Evolutionary conservation across 495 filamentous ascomycete species (phyloP).

Genomic region (Neurospora sp.): DNA sequence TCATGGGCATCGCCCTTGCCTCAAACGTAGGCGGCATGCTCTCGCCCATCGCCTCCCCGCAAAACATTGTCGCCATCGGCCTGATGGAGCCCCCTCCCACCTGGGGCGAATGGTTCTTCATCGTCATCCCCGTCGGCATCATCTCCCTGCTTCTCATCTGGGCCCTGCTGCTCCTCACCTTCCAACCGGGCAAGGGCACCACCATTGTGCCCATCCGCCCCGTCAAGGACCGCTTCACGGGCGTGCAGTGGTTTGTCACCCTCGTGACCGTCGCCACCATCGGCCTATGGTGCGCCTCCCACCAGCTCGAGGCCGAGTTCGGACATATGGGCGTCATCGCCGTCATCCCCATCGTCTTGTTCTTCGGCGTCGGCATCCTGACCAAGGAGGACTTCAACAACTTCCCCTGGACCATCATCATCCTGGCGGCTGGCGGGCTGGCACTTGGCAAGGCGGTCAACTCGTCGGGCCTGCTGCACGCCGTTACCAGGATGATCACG

Average conservation of each 20-base stretch:
- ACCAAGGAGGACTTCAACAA: slow-evolving; percentile 99
- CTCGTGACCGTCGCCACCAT: slow-evolving; percentile 81
- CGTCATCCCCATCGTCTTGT: slow-evolving; percentile 88
- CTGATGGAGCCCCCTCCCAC: slow-evolving; percentile 86
- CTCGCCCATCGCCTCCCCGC: slow-evolving; percentile 90
- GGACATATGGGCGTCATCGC: slow-evolving; percentile 98
- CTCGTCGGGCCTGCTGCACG: slow-evolving; percentile 84
- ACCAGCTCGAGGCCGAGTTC: slow-evolving; percentile 77
- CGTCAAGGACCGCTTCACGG: slow-evolving; percentile 77
- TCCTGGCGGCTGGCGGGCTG: slow-evolving; percentile 88
- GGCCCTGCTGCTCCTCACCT: slow-evolving; percentile 72
- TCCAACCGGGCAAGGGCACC: slow-evolving; percentile 72
- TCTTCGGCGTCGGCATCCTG: slow-evolving; percentile 94
- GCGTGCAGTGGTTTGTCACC: slow-evolving; percentile 87
- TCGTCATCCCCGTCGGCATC: slow-evolving; percentile 85
- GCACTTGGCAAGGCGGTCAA: slow-evolving; percentile 92
- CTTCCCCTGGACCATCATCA: slow-evolving; percentile 99
- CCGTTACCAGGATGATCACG: slow-evolving; percentile 69
- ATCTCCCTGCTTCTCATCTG: slow-evolving; percentile 85
- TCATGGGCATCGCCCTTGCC: slow-evolving; percentile 90
- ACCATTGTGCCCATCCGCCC: slow-evolving; percentile 88
- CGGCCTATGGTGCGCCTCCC: slow-evolving; percentile 80
- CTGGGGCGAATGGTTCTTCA: slow-evolving; percentile 96
- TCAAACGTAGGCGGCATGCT: slow-evolving; percentile 95
- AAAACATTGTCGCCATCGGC: slow-evolving; percentile 92